Evolutionary conservation across 371 early-diverging fungal species (phyloP).

Genomic region (Mucor ambiguus): DNA sequence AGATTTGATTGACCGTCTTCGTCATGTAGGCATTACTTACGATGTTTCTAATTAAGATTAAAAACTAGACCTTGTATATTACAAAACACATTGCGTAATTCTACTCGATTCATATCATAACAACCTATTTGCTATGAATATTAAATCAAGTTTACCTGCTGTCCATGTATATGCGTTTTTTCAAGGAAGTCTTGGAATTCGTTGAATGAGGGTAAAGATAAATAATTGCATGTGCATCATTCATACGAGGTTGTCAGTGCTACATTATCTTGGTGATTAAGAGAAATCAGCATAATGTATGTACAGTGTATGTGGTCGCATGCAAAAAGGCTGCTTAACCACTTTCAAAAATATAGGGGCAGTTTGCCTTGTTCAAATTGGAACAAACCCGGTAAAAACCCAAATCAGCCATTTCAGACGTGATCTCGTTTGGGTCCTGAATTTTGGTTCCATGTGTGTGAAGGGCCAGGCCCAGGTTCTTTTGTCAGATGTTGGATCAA

Average conservation of each 20-base stretch:
- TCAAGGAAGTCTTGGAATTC: constrained; percentile 2
- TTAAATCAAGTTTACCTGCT: background rate
- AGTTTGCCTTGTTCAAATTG: background rate
- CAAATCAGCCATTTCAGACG: background rate
- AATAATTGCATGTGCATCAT: background rate
- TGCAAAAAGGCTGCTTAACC: background rate
- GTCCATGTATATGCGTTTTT: background rate
- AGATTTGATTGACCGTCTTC: constrained; percentile 52
- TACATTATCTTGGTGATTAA: background rate
- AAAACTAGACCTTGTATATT: background rate
- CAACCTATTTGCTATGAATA: too few relatives aligned
- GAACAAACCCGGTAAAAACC: constrained; percentile 13
- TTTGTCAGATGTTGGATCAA: background rate
- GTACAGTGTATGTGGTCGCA: background rate
- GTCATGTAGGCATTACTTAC: constrained; percentile 59
- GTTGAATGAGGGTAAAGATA: background rate
- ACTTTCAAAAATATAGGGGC: background rate
- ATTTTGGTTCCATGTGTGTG: background rate
- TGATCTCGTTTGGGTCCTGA: background rate
- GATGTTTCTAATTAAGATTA: constrained; percentile 26
- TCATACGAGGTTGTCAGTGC: background rate
- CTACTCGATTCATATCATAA: too few relatives aligned
- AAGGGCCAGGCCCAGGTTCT: constrained; percentile 11
- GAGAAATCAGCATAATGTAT: background rate
- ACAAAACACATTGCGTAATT: background rate